Evolutionary conservation across 75 land plant species (phyloP).

Genomic region (Selaginella tamariscina): DNA sequence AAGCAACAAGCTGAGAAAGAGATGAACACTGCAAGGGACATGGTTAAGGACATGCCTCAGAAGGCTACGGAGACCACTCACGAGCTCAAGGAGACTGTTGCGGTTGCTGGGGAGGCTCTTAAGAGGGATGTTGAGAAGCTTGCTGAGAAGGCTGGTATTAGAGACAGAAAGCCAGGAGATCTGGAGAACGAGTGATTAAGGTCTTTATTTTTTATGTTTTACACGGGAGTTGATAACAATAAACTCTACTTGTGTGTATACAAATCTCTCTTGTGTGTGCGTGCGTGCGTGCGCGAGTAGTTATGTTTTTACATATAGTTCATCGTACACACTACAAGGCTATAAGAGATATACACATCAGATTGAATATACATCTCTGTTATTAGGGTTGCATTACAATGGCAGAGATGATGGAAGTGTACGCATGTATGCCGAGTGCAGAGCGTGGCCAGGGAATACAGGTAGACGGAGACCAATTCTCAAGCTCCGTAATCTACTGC

Average conservation of each 20-base stretch:
- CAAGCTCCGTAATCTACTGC: constrained; percentile 63
- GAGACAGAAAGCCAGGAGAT: background rate
- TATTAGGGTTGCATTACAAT: no score
- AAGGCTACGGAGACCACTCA: constrained; percentile 16
- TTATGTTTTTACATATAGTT: no score
- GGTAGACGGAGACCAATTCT: constrained; percentile 62
- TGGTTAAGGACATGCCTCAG: constrained; percentile 17
- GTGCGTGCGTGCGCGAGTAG: no score
- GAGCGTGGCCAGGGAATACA: constrained; percentile 94
- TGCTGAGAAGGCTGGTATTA: constrained; percentile 22
- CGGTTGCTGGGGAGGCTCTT: constrained; percentile 20
- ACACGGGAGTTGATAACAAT: no score
- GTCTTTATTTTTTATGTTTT: no score
- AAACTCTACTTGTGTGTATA: no score
- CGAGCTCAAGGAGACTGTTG: constrained; percentile 14
- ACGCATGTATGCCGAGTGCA: constrained; percentile 64
- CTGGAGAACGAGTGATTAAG: background rate
- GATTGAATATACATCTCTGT: no score
- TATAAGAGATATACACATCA: no score
- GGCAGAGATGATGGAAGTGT: constrained; percentile 58
- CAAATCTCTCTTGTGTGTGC: no score
- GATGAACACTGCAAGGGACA: constrained; percentile 14
- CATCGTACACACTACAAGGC: no score
- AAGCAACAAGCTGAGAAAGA: background rate
- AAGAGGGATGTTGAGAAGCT: constrained; percentile 18